Base-by-base conservation (phyloP, 495 filamentous ascomycete genomes). In the Tetracladium setigerum region DNA sequence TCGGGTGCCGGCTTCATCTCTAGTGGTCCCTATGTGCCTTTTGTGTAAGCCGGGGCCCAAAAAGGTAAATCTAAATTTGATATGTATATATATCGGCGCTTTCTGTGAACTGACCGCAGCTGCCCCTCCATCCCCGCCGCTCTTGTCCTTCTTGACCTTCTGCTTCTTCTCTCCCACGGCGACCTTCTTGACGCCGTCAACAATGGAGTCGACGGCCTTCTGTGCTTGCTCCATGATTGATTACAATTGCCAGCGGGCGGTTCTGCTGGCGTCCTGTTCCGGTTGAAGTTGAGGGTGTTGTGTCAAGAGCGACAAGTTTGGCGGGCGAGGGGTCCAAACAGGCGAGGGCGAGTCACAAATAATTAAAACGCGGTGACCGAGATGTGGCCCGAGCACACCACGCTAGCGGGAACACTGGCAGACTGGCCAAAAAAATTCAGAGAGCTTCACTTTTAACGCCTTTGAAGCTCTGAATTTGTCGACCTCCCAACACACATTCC, bases 1-100 rank as follows among this genome's bases (percentile, higher is more conserved):
- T 80, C 74, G 16, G 91, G 84, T 24, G 81, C 71, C n/a, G 79
- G 77, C 33, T 74, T 65, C 44, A 87, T 55, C 68, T 86, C 79
- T 44, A 83, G 63, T 14, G 70, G 67, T 11, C 62, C 59, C 38
- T 27, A 27, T n/a, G n/a, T n/a, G n/a, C 52, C 22, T 27, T 7
- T 7, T 27, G 7, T 27, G 22, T 27, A 3, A 27, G 22, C 7
- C 22, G 52, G 43, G 55, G 44, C 31, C 7, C 22, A 7, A 7
- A 27, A 27, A 3, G 7, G 3, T 3, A 27, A 27, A 27, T 22
- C 42, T 27, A 27, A 7, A 27, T 3, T 27, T 27, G 22, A 27
- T 7, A 27, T 5, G 42, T 15, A 10, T 15, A 16, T 4, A 14
- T 17, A 12, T 22, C 44, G 15, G 38, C 67, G 3, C 22, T 27